Base-by-base conservation (phyloP, 2,329 filamentous ascomycete species). In the Biscogniauxia marginata region DNA sequence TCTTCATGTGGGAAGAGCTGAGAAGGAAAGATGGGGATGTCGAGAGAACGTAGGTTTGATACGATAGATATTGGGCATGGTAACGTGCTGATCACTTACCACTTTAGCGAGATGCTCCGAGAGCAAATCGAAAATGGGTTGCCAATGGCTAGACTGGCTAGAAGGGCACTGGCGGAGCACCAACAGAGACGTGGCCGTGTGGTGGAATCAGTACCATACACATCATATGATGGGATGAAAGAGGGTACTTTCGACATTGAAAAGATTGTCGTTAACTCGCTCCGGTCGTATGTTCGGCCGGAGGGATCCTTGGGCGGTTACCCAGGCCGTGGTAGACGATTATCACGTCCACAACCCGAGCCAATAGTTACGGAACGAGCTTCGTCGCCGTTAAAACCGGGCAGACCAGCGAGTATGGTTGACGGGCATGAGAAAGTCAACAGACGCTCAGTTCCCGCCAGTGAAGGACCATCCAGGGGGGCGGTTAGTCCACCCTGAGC, bases 1-100 rank as follows among this genome's bases (percentile, higher is more conserved):
- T 60, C 20, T 62, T 63, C 6, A 23, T 45, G 19, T 55, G 49
- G 6, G 61, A 62, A 49, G 57, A 57, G 44, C 34, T 45, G 50
- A 57, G 25, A n/a, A 54, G 30, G 45, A 56, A 30, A 25, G 53
- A 60, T 16, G 48, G 44, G 20, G 58, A 60, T 9, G 49, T 52
- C 19, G 52, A 56, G 24, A 56, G 46, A 24, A 50, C 59, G 63
- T 63, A 57, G 11, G 59, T 56, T 0, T 7, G 13, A 24, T 23
- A 22, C 4, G 21, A n/a, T n/a, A 46, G 22, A 46, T 1, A 7
- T 20, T 49, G 21, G 20, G 20, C 7, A 11, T 18, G 3, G 13
- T 30, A 48, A 13, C 30, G 20, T 22, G 21, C 34, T 23, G 34
- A 55, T 30, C 53, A 46, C 56, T 60, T 16, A 62, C 53, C 21